phyloP scores from a whole-genome alignment of 2,329 filamentous ascomycete genomes.

The Aspergillus cejpii region DNA sequence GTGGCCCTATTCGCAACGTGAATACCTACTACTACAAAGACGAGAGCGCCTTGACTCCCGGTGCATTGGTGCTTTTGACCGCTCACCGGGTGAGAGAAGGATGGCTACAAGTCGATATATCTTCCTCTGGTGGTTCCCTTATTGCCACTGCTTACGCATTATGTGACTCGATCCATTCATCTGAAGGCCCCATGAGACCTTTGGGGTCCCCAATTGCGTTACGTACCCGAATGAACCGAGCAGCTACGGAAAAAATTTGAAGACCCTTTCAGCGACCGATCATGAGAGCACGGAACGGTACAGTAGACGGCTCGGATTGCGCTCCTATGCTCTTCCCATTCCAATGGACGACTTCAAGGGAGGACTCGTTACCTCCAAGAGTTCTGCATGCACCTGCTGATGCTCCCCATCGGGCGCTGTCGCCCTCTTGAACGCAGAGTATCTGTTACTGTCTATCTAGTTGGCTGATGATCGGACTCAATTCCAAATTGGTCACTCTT shows the following conservation, averaged over 20 bases:
- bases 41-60: neutral
- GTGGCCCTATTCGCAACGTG: neutral
- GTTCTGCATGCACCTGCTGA: neutral
- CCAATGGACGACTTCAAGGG: neutral
- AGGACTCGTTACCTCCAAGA: neutral
- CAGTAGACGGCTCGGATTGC: neutral
- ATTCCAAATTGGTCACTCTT: too few relatives aligned
- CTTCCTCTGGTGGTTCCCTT: neutral
- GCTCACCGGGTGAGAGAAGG: neutral
- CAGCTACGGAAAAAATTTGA: neutral
- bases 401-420: neutral
- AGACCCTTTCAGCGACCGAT: neutral
- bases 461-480: too few relatives aligned
- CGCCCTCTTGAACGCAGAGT: neutral
- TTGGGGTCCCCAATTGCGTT: neutral
- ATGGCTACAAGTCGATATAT: neutral
- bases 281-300: neutral
- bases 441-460: neutral
- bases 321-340: neutral
- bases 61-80: neutral
- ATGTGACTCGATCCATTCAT: neutral
- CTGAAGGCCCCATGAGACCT: neutral
- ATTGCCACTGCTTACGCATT: neutral
- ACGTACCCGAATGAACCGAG: neutral
- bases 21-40: neutral